These are phyloP conservation scores for Globisporangium echinulatum DNA, from an alignment of 352 stramenopile species.

Conservation along the genomic window DNA sequence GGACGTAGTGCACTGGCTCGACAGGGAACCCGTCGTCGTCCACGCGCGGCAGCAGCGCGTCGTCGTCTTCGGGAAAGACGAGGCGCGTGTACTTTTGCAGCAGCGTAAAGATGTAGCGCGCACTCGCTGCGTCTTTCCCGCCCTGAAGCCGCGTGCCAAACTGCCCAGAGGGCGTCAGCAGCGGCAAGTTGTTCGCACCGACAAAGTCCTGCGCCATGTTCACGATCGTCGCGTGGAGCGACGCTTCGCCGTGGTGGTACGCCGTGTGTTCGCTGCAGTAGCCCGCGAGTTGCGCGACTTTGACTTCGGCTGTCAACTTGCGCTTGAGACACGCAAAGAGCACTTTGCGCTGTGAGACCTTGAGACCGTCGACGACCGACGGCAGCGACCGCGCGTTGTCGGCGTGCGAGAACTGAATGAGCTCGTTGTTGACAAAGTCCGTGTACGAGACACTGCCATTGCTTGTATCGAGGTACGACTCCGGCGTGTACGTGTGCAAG, in stretches of 20 bases:
- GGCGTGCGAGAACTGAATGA: constrained; percentile 97
- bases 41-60: constrained; percentile 94
- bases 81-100: constrained; percentile 94
- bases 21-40: constrained; percentile 98
- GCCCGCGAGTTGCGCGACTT: constrained; percentile 98
- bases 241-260: constrained; percentile 99
- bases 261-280: constrained; percentile 96
- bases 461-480: constrained; percentile 93
- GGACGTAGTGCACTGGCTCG: constrained; percentile 97
- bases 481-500: constrained; percentile 75
- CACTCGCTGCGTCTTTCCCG: constrained; percentile 97
- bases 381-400: constrained; percentile 97
- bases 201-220: constrained; percentile 99
- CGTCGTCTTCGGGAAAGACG: constrained; percentile 98
- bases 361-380: constrained; percentile 95
- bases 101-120: constrained; percentile 98
- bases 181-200: constrained; percentile 98
- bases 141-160: constrained; percentile 98
- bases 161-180: constrained; percentile 96
- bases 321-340: constrained; percentile 98
- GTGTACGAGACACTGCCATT: constrained; percentile 87
- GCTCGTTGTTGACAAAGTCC: constrained; percentile 98
- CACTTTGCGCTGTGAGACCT: constrained; percentile 97
- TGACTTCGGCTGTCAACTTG: constrained; percentile 98
- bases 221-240: constrained; percentile 96